phyloP scores from a whole-genome alignment of 768 basidiomycete species.

The Chalciporus chontae region DNA sequence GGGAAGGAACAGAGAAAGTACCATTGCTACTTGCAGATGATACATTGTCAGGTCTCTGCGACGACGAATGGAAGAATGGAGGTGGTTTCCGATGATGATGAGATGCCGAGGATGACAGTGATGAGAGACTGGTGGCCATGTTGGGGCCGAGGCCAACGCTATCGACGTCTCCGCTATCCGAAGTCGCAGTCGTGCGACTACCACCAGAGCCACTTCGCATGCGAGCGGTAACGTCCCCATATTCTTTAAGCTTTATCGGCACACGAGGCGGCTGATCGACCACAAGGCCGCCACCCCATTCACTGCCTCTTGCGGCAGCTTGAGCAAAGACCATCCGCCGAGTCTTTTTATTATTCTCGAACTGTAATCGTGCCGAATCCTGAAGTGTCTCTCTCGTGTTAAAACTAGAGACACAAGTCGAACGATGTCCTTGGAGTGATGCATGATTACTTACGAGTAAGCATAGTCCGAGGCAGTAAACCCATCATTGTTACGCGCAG shows the following conservation, averaged over 20 bases:
- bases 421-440: not conserved
- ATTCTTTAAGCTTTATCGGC: conserved; percentile 42
- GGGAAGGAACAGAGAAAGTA: conserved; percentile 37
- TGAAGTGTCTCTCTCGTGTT: conserved; percentile 75
- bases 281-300: conserved; percentile 48
- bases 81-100: conserved; percentile 42
- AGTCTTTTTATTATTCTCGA: conserved; percentile 75
- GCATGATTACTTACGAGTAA: conserved; percentile 39
- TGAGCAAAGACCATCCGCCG: conserved; percentile 71
- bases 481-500: conserved; percentile 83
- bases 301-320: conserved; percentile 62
- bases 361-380: conserved; percentile 75
- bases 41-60: conserved; percentile 31
- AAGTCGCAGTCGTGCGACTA: conserved; percentile 72
- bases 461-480: conserved; percentile 93
- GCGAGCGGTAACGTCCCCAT: conserved; percentile 42
- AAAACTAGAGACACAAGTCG: conserved; percentile 40
- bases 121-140: conserved; percentile 45
- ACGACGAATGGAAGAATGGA: conserved; percentile 41
- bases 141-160: conserved; percentile 38
- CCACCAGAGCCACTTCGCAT: conserved; percentile 81
- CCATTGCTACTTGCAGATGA: conserved; percentile 35
- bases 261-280: conserved; percentile 44
- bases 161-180: conserved; percentile 68
- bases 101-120: conserved; percentile 61